A percentile compares a stretch with the other conserved stretches of the same genome.
phyloP scores from a whole-genome alignment of 306 rosid species.

The Alnus rubra region DNA sequence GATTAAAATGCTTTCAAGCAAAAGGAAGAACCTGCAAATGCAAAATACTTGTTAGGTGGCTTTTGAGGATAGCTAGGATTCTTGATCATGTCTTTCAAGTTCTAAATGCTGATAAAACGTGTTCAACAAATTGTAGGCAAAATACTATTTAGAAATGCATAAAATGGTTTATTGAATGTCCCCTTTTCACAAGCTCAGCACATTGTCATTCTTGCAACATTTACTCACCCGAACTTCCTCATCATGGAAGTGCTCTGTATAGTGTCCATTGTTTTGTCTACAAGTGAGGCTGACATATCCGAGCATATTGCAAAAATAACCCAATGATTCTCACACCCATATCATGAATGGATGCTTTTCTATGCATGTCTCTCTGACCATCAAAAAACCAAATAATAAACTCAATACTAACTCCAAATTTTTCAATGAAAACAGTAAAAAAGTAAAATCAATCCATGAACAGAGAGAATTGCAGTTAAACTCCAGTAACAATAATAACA shows the following conservation, averaged over 20 bases:
- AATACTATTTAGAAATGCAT: not conserved
- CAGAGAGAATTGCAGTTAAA: too few relatives aligned
- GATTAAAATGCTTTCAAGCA: constrained; percentile 63
- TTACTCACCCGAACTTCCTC: constrained; percentile 30
- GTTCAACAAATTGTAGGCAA: not conserved
- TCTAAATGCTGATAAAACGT: constrained; percentile 9
- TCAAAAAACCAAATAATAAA: too few relatives aligned
- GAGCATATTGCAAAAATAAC: too few relatives aligned
- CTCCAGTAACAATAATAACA: too few relatives aligned
- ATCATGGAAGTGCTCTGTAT: constrained; percentile 23
- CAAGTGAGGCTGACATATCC: too few relatives aligned
- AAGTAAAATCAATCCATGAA: too few relatives aligned
- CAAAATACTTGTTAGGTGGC: constrained; percentile 17
- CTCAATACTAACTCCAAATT: too few relatives aligned
- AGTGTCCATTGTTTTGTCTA: not conserved
- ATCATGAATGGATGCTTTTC: too few relatives aligned
- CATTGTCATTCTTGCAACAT: not conserved
- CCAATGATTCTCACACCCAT: too few relatives aligned
- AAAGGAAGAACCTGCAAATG: constrained; percentile 68
- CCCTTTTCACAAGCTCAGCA: constrained; percentile 1
- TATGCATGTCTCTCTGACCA: too few relatives aligned
- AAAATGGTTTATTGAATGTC: not conserved
- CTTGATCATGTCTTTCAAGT: not conserved
- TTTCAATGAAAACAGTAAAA: too few relatives aligned
- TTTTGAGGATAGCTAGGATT: constrained; percentile 15